Conservation (phyloP, 768 basidiomycete species). For the Rhodotorula sphaerocarpa region DNA sequence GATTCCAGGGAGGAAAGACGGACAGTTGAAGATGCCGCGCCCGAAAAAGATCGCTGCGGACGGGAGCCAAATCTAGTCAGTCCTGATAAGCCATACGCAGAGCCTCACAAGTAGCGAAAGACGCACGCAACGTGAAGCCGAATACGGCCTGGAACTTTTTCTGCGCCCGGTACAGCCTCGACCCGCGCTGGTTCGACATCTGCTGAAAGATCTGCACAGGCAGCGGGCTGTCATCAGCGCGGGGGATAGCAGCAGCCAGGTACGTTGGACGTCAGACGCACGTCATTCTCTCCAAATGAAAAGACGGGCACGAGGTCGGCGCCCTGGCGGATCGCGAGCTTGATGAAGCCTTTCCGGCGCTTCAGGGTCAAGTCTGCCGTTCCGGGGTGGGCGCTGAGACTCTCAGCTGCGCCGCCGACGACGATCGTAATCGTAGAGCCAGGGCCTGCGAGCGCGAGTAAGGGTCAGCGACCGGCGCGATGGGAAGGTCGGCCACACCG, state of each 20-base stretch:
- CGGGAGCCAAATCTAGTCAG: too few relatives aligned
- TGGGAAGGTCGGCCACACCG: too few relatives aligned
- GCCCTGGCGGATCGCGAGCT: conserved; percentile 80
- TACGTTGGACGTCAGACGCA: too few relatives aligned
- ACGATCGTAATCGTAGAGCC: conserved; percentile 77
- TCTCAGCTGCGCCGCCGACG: conserved; percentile 92
- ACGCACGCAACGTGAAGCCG: conserved; percentile 72
- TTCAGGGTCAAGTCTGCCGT: conserved; percentile 62
- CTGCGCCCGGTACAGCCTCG: conserved; percentile 73
- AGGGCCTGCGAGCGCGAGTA: conserved; percentile 43
- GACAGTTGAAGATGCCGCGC: conserved; percentile 86
- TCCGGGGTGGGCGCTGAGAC: conserved; percentile 87
- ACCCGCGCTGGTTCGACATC: conserved; percentile 90
- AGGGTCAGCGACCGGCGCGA: too few relatives aligned
- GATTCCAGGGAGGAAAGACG: conserved; percentile 36
- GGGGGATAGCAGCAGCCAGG: background rate
- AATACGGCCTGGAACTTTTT: conserved; percentile 84
- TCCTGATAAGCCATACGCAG: background rate
- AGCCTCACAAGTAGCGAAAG: too few relatives aligned
- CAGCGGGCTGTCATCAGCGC: too few relatives aligned
- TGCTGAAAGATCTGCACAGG: conserved; percentile 77
- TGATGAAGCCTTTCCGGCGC: conserved; percentile 78
- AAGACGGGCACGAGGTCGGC: conserved; percentile 96
- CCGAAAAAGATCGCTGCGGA: conserved; percentile 82
- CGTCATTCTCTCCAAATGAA: conserved; percentile 98